phyloP scores from a whole-genome alignment of 768 basidiomycete genomes.

The Suillus americanus region DNA sequence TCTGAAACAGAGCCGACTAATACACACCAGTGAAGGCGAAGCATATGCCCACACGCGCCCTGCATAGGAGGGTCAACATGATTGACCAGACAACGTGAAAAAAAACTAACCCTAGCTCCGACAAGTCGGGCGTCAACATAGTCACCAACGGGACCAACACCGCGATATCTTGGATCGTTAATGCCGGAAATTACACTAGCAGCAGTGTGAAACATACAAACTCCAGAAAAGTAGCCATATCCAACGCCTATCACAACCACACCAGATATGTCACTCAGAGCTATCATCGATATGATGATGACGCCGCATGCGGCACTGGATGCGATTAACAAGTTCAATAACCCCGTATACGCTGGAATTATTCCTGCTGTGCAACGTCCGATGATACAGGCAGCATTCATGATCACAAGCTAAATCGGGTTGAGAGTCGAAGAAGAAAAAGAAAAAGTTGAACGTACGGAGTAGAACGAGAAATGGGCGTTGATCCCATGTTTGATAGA shows the following conservation, averaged over 20 bases:
- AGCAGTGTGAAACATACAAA: constrained; percentile 28
- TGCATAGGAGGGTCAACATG: constrained; percentile 4
- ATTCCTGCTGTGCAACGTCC: constrained; percentile 46
- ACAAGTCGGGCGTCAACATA: constrained; percentile 42
- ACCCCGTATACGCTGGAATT: constrained; percentile 40
- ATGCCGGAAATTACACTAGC: background rate
- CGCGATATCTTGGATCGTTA: constrained; percentile 30
- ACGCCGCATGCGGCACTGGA: constrained; percentile 32
- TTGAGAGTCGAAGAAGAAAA: background rate
- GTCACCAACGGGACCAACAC: constrained; percentile 45
- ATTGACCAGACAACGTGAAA: too few relatives aligned
- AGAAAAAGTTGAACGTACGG: constrained; percentile 30
- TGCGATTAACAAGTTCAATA: constrained; percentile 42
- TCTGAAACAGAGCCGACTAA: background rate
- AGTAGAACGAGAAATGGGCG: constrained; percentile 51
- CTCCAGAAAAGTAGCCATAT: constrained; percentile 51
- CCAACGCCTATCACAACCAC: constrained; percentile 42
- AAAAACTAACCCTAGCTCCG: constrained; percentile 48
- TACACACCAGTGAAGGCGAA: constrained; percentile 42
- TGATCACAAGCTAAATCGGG: constrained; percentile 43
- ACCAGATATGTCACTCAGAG: constrained; percentile 36
- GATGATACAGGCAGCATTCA: constrained; percentile 49
- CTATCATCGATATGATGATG: constrained; percentile 46
- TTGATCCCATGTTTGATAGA: constrained; percentile 48
- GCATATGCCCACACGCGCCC: constrained; percentile 45